A percentile compares a stretch with the other conserved stretches of the same genome.
phyloP scores from a whole-genome alignment of 1,284 basidiomycete species.

The Trametes hirsuta region DNA sequence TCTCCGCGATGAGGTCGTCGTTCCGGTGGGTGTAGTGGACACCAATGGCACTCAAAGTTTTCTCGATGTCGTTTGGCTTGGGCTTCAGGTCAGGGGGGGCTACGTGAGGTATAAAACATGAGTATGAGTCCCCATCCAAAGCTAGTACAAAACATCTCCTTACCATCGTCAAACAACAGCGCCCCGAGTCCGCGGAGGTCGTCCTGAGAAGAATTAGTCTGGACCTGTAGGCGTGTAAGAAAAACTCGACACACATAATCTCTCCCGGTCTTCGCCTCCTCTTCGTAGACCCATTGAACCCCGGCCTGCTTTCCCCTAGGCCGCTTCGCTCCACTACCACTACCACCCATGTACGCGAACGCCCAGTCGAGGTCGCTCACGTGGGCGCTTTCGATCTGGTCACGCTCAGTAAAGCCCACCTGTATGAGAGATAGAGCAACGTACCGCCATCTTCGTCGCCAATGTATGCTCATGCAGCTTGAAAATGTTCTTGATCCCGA shows the following conservation, averaged over 20 bases:
- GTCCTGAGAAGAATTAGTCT: constrained; percentile 37
- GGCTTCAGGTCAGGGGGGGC: constrained; percentile 32
- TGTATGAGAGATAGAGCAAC: constrained; percentile 18
- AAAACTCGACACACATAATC: constrained; percentile 51
- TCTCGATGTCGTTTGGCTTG: constrained; percentile 52
- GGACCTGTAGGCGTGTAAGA: neutral
- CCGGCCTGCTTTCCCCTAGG: constrained; percentile 34
- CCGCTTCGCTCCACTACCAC: constrained; percentile 34
- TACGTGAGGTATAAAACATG: neutral
- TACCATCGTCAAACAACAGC: constrained; percentile 72
- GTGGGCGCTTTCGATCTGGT: constrained; percentile 75
- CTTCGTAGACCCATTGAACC: constrained; percentile 49
- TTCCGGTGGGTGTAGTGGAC: constrained; percentile 74
- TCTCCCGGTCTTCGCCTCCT: constrained; percentile 51
- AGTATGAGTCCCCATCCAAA: neutral
- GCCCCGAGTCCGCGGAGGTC: constrained; percentile 65
- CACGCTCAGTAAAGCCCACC: neutral
- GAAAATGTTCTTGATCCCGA: constrained; percentile 84
- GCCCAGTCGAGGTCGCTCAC: constrained; percentile 79
- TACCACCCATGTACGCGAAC: constrained; percentile 61
- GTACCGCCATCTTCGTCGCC: constrained; percentile 75
- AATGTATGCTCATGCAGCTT: constrained; percentile 72
- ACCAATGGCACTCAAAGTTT: constrained; percentile 59
- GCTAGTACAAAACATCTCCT: neutral
- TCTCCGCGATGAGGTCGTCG: constrained; percentile 69